Base-by-base conservation (phyloP, 768 basidiomycete genomes). In the Dioszegia hungarica region DNA sequence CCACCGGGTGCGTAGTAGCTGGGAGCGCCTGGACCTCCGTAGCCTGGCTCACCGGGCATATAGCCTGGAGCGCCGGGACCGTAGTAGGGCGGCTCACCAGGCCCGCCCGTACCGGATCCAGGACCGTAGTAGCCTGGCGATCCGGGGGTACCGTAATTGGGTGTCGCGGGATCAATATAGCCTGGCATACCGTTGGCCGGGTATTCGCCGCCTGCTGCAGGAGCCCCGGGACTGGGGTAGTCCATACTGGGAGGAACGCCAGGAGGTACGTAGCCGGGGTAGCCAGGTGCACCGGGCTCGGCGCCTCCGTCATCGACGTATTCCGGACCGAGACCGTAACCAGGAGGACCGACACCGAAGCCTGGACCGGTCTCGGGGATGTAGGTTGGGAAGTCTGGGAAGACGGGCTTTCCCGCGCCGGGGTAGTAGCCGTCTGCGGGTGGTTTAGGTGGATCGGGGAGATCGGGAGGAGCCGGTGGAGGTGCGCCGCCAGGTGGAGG, bases 301-400 rank as follows among this genome's bases (percentile, higher is more conserved):
- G 49, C 49, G 12, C 49, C 36, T 1, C 49, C 49, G 22, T 51
- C 49, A 25, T 51, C 49, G 34, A 51, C 31, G 24, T 37, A 51
- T 24, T 51, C 49, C 5, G 49, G 34, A 28, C 36, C 34, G 19
- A 51, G 9, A 17, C 49, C 49, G 22, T 25, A 25, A 28, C 49
- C 45, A 25, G 45, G 45, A 29, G 45, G 45, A 12, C 45, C 49
- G 19, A 51, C 49, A 34, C 31, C 49, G 36, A 51, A 51, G 38
- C 49, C 49, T 1, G 49, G 49, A 25, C 49, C 49, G 25, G 29
- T 51, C 17, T 37, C 49, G 36, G 49, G 49, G 20, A 51, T 51
- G 36, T 51, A 51, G 22, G 12, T 27, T 12, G 49, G 49, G 17
- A 24, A 51, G 24, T 27, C 49, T n/a, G 34, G 5, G 15, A 51